Base-by-base conservation (phyloP, 306 rosid species). In the Prunus mume region DNA sequence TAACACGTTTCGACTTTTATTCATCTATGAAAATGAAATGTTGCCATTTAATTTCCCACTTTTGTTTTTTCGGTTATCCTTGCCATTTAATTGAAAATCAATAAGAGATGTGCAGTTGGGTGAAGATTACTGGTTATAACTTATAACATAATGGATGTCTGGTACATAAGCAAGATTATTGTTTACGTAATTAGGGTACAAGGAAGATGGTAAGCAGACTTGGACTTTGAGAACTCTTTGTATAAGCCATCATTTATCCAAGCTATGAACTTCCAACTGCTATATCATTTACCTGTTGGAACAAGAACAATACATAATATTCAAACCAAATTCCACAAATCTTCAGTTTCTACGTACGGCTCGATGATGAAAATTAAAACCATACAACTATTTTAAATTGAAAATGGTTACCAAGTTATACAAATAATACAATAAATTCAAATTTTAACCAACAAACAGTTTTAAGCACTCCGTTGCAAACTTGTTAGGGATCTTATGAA, bases 271-370 rank as follows among this genome's bases (percentile, higher is more conserved):
- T 32, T 38, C 66, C 24, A 57, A 72, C 12, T 60, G 76, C 67
- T 41, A 41, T 38, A 2, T 57, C 67, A 72, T 57, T 72, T 72
- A 22, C 76, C 76, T 72, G 67, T 55, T 57, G 66, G 15, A 55
- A 55, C 32, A 72, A 72, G 38, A 38, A 58, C 11, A 57, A 45
- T 32, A 1, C 43, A 71, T 12, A 52, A 50, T 24, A 24, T 38
- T 20, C 56, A 20, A 34, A 55, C 22, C 50, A 30, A 52, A 4
- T 25, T 14, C 17, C 8, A 25, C 46, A 9, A 3, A 20, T 2
- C 4, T 67, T 34, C 13, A 11, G 19, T 43, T 1, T 66, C 54
- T 38, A 20, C 3, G 41, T 38, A 2, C 7, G 12, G 18, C 14
- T 43, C 28, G 8, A 13, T 22, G 25, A 20, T 66, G 50, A 41